Percentiles rank a stretch among this genome's conserved stretches.
phyloP scores from a whole-genome alignment of 225 moss, liverwort and hornwort species.

The Physcomitrium patens region DNA sequence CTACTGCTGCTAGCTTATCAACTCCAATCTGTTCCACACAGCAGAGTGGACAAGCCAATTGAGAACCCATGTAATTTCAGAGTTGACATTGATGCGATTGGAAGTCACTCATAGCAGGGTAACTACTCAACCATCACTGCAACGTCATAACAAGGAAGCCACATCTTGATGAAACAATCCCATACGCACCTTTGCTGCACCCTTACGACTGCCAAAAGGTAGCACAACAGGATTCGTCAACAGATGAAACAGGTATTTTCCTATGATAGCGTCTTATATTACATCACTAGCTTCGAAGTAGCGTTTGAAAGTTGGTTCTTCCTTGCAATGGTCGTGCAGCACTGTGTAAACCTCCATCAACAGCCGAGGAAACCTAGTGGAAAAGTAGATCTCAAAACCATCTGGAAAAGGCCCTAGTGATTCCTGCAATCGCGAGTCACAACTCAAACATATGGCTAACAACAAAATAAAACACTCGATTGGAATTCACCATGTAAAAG shows the following conservation, averaged over 20 bases:
- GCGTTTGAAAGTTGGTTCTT: constrained; percentile 66
- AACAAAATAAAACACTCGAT: constrained; percentile 7
- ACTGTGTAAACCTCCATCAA: constrained; percentile 82
- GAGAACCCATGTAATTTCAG: not conserved
- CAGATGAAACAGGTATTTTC: constrained; percentile 5
- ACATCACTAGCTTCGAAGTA: constrained; percentile 49
- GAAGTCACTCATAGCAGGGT: not conserved
- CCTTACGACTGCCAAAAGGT: constrained; percentile 17
- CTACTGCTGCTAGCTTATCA: constrained; percentile 31
- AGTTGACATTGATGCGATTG: not conserved
- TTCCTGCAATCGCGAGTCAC: constrained; percentile 52
- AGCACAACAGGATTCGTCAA: constrained; percentile 18
- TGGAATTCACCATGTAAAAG: not conserved
- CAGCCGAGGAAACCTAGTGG: constrained; percentile 71
- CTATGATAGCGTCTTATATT: constrained; percentile 13
- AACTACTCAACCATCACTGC: not conserved
- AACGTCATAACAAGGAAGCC: not conserved
- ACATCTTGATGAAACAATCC: constrained; percentile 8
- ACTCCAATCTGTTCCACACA: constrained; percentile 31
- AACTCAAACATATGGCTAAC: not conserved
- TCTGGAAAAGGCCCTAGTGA: constrained; percentile 78
- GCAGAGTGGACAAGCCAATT: constrained; percentile 7
- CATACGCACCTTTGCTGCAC: constrained; percentile 31
- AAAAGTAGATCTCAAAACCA: constrained; percentile 85
- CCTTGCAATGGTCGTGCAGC: constrained; percentile 68